A percentile compares a stretch with the other conserved stretches of the same genome.
These are phyloP conservation scores for Hirschfeldia incana DNA, from an alignment of 345 rosid genomes.

Conservation along the genomic window DNA sequence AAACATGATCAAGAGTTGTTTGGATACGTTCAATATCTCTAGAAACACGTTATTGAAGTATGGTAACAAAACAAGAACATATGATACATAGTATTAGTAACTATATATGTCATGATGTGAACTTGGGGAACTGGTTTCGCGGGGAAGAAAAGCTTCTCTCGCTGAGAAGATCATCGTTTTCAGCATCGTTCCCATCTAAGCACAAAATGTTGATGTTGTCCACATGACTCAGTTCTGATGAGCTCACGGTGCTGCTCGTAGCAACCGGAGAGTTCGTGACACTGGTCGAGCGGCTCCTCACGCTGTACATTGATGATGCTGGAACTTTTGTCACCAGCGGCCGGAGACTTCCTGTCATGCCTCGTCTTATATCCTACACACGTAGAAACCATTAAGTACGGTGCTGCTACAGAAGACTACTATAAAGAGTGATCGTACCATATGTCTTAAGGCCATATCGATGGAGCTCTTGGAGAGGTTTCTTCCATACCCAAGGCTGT, in stretches of 20 bases:
- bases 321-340: slow-evolving; percentile 70
- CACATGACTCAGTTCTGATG: slow-evolving; percentile 61
- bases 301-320: slow-evolving; percentile 75
- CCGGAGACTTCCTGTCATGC: slow-evolving; percentile 60
- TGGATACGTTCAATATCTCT: neutral
- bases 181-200: slow-evolving; percentile 57
- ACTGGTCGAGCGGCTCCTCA: slow-evolving; percentile 57
- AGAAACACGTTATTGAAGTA: slow-evolving; percentile 23
- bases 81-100: neutral
- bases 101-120: neutral
- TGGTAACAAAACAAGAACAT: slow-evolving; percentile 17
- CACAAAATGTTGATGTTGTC: slow-evolving; percentile 53
- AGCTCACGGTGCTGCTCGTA: slow-evolving; percentile 74
- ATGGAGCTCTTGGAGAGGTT: slow-evolving; percentile 77
- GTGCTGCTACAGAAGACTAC: neutral
- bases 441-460: slow-evolving; percentile 89
- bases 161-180: slow-evolving; percentile 50
- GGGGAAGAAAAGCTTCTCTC: slow-evolving; percentile 44
- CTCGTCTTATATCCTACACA: slow-evolving; percentile 76
- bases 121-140: too few species aligned
- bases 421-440: slow-evolving; percentile 47
- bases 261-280: slow-evolving; percentile 72
- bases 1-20: neutral
- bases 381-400: neutral
- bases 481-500: slow-evolving; percentile 73